A percentile compares a stretch with the other conserved stretches of the same genome.
Conservation (phyloP, 495 filamentous ascomycete genomes). For the Neurospora pannonica region DNA sequence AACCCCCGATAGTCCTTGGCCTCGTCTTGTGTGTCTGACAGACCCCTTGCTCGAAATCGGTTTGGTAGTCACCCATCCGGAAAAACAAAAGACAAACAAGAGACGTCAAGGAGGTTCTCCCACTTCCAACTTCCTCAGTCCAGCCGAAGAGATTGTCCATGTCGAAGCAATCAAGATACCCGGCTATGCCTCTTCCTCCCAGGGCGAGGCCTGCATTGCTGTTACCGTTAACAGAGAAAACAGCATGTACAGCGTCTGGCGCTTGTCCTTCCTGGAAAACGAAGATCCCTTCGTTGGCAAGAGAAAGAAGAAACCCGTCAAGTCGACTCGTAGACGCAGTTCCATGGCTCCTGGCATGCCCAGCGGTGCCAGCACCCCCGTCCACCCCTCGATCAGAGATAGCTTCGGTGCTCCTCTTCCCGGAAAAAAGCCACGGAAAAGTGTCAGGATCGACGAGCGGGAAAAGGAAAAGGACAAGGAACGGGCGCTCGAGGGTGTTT, state of each 20-base stretch:
- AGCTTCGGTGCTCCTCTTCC: conserved; percentile 39
- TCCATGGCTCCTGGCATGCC: conserved; percentile 70
- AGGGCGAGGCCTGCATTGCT: conserved; percentile 54
- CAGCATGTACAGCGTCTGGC: conserved; percentile 71
- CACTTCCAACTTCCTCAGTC: conserved; percentile 42
- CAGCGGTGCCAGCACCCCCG: conserved; percentile 74
- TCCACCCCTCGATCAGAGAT: conserved; percentile 43
- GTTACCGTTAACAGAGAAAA: conserved; percentile 71
- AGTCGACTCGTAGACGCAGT: conserved; percentile 62
- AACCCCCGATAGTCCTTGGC: conserved; percentile 50
- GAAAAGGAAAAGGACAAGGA: conserved; percentile 31
- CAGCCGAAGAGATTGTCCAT: conserved; percentile 72
- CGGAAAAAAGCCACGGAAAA: conserved; percentile 35
- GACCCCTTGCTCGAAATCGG: conserved; percentile 85
- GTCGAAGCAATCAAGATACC: conserved; percentile 34
- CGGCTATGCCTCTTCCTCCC: conserved; percentile 1
- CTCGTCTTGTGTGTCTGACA: conserved; percentile 73
- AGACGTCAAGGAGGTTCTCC: conserved; percentile 10
- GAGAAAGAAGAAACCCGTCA: conserved; percentile 35
- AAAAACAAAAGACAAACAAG: conserved; percentile 16
- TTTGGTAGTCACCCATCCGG: conserved; percentile 54
- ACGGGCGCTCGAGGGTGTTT: conserved; percentile 47
- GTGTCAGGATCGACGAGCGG: conserved; percentile 22
- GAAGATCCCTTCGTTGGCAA: conserved; percentile 44
- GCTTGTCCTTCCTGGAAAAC: conserved; percentile 55